These are phyloP conservation scores for Boechera stricta DNA, from an alignment of 345 rosid genomes.

Conservation along the genomic window DNA sequence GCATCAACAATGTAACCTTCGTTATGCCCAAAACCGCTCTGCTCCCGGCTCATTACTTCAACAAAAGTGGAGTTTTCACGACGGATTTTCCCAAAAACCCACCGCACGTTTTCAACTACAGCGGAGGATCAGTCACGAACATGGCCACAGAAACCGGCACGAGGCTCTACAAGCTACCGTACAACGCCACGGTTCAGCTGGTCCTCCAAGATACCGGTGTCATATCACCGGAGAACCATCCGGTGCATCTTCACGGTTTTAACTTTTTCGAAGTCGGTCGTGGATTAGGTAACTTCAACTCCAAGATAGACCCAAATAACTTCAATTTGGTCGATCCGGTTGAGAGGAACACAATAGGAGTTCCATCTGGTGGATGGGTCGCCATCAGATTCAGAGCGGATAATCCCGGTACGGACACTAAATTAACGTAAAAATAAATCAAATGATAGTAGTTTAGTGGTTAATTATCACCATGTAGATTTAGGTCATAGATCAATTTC, in stretches of 20 bases:
- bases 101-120: conserved; percentile 61
- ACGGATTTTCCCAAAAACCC: conserved; percentile 85
- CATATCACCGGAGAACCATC: conserved; percentile 84
- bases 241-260: conserved; percentile 86
- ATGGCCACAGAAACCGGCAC: conserved; percentile 69
- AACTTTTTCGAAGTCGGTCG: conserved; percentile 80
- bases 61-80: conserved; percentile 79
- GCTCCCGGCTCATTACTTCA: conserved; percentile 85
- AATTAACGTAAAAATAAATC: background rate
- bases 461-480: background rate
- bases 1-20: conserved; percentile 81
- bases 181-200: conserved; percentile 77
- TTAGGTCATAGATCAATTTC: conserved; percentile 5
- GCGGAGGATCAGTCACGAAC: conserved; percentile 64
- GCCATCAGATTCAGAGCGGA: conserved; percentile 87
- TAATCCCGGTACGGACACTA: conserved; percentile 71
- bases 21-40: conserved; percentile 79
- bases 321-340: conserved; percentile 91
- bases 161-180: conserved; percentile 63
- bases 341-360: conserved; percentile 92
- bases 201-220: conserved; percentile 89
- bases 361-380: conserved; percentile 93
- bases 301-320: conserved; percentile 61
- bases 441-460: conserved; percentile 8
- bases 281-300: conserved; percentile 77